These are phyloP conservation scores for Byssoonygena ceratinophila DNA, from an alignment of 2,329 filamentous ascomycete species.

Conservation along the genomic window DNA sequence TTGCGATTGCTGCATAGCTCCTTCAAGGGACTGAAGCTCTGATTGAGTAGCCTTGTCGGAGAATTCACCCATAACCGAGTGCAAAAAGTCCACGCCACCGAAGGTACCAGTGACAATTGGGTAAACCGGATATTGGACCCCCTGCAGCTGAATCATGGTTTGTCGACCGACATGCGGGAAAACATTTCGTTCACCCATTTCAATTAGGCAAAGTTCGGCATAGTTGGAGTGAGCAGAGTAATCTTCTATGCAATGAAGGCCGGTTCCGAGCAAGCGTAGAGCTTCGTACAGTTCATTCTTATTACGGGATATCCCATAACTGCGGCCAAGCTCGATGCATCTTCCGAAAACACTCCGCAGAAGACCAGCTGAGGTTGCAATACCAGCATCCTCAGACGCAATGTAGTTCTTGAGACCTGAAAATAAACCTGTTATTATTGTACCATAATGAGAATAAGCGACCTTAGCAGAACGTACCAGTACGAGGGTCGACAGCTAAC, in stretches of 20 bases:
- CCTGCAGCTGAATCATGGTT: slow-evolving; percentile 60
- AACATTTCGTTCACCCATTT: slow-evolving; percentile 67
- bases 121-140: slow-evolving; percentile 57
- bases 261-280: slow-evolving; percentile 74
- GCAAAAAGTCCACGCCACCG: slow-evolving; percentile 86
- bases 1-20: slow-evolving; percentile 56
- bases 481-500: slow-evolving; percentile 63
- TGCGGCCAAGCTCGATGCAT: slow-evolving; percentile 69
- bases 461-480: slow-evolving; percentile 39
- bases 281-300: slow-evolving; percentile 79
- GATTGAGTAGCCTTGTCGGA: slow-evolving; percentile 85
- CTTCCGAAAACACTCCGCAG: slow-evolving; percentile 61
- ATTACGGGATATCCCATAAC: slow-evolving; percentile 54
- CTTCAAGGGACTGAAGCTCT: slow-evolving; percentile 79
- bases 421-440: background rate
- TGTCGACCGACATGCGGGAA: slow-evolving; percentile 78
- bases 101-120: slow-evolving; percentile 86
- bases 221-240: slow-evolving; percentile 94
- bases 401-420: slow-evolving; percentile 81
- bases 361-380: slow-evolving; percentile 71
- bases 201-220: slow-evolving; percentile 73
- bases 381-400: slow-evolving; percentile 65
- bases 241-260: slow-evolving; percentile 82
- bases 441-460: background rate
- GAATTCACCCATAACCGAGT: slow-evolving; percentile 69